These are phyloP conservation scores for Epichloe festucae DNA, from an alignment of 2,329 filamentous ascomycete genomes.

Conservation along the genomic window DNA sequence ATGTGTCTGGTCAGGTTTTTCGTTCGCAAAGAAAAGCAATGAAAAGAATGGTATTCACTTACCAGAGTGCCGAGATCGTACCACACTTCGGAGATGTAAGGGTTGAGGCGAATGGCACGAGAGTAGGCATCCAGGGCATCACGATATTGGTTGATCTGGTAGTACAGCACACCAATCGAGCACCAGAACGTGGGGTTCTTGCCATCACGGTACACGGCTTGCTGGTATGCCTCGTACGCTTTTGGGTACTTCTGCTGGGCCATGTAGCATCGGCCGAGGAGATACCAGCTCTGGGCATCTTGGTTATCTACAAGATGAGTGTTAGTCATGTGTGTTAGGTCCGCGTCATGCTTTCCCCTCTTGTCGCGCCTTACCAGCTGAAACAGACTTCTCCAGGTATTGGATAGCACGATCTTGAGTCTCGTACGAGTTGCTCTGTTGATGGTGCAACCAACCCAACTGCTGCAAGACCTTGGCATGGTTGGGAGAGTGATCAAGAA, in stretches of 20 bases:
- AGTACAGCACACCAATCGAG: conserved; percentile 96
- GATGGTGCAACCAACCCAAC: conserved; percentile 93
- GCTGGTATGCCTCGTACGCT: conserved; percentile 95
- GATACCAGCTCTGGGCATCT: conserved; percentile 97
- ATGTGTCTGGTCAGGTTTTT: conserved; percentile 6
- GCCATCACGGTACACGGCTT: conserved; percentile 94
- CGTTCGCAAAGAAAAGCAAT: background rate
- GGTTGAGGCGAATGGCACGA: conserved; percentile 88
- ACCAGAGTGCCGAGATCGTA: conserved; percentile 94
- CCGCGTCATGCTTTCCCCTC: background rate
- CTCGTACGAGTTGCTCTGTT: conserved; percentile 80
- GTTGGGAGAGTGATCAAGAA: conserved; percentile 81
- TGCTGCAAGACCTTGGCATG: conserved; percentile 98
- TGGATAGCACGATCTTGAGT: conserved; percentile 95
- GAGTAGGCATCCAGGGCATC: conserved; percentile 97
- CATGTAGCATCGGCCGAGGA: conserved; percentile 97
- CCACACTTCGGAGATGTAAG: conserved; percentile 98
- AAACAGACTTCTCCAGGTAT: conserved; percentile 92
- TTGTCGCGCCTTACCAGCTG: conserved; percentile 53
- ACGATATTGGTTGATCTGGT: conserved; percentile 98
- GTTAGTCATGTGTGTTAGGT: background rate
- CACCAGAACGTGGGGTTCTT: conserved; percentile 99
- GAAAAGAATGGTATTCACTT: conserved; percentile 27
- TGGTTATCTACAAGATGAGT: conserved; percentile 59
- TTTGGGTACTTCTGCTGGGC: conserved; percentile 98